These are phyloP conservation scores for Hypoxylon sp. DNA, from an alignment of 2,329 filamentous ascomycete species.

Conservation along the genomic window DNA sequence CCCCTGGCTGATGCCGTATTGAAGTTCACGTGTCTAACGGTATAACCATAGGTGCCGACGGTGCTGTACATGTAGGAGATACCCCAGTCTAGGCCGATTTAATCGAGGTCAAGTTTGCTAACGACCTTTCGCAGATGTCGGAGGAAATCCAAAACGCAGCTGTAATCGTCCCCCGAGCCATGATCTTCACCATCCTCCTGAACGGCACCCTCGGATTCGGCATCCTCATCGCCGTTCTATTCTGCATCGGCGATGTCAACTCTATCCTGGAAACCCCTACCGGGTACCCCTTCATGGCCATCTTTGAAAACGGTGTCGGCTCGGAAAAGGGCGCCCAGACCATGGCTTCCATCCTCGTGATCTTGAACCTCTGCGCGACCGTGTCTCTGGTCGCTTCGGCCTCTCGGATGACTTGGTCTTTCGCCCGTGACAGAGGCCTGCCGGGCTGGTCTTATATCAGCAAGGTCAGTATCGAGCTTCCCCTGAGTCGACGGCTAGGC, in stretches of 20 bases:
- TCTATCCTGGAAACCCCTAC: slow-evolving; percentile 3
- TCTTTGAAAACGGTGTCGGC: not conserved
- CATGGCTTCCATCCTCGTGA: slow-evolving; percentile 17
- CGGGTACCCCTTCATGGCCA: slow-evolving; percentile 3
- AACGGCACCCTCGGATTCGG: slow-evolving; percentile 21
- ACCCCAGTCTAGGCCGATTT: not conserved
- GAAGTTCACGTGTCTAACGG: not conserved
- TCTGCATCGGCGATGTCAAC: slow-evolving; percentile 21
- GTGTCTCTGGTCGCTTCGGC: slow-evolving; percentile 13
- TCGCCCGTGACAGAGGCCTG: slow-evolving; percentile 35
- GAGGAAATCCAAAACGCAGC: slow-evolving; percentile 27
- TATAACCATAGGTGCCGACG: slow-evolving; percentile 7
- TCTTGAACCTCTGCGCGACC: slow-evolving; percentile 3
- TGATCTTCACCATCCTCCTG: slow-evolving; percentile 12
- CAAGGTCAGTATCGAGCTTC: slow-evolving; percentile 4
- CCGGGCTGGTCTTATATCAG: slow-evolving; percentile 19
- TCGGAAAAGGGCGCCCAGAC: slow-evolving; percentile 1
- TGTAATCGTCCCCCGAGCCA: slow-evolving; percentile 15
- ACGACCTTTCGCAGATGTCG: slow-evolving; percentile 17
- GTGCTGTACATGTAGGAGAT: slow-evolving; percentile 13
- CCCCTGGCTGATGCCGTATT: not conserved
- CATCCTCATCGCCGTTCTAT: slow-evolving; percentile 19
- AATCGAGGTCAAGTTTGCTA: not conserved
- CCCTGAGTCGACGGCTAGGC: not conserved
- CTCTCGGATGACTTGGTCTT: slow-evolving; percentile 39